Evolutionary conservation across 2,329 filamentous ascomycete genomes (phyloP), one percentile per base, ranked within the genome.

Genomic region (Pestalotiopsis sp.): DNA sequence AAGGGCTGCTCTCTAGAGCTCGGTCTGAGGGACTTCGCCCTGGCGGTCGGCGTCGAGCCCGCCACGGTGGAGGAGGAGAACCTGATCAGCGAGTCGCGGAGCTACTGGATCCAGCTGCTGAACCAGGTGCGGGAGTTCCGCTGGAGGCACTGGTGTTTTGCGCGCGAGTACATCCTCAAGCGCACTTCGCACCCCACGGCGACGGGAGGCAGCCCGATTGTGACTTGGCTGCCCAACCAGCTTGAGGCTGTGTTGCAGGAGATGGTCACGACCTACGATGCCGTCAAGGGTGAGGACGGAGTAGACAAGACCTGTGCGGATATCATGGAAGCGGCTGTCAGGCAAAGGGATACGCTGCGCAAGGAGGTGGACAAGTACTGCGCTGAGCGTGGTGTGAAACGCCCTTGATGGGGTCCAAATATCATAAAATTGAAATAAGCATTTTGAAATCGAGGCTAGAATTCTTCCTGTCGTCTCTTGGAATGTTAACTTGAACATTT

Each of bases 111-210:
- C 4, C 82, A 87, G 70, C 84, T 90, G 31, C 84, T 95, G 62
- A 86, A 95, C 78, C 90, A 94, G 79, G 91, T 95, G 7, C 88
- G 93, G 68, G 92, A 93, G 77, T 95, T 95, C 83, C 84, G 93
- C 69, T 95, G 92, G 91, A 85, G 93, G 7, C 93, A 95, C 80
- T 95, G 93, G 93, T 93, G 92, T 78, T 95, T 95, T 77, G 93
- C 92, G 2, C 86, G 92, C 68, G 92, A 95, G 83, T 95, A 95
- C 77, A 95, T 95, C 74, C 86, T 95, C 71, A 93, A 94, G 84
- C 88, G 89, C 75, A 94, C 91, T 0, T 84, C 82, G 23, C 92
- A 95, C 77, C 92, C 93, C 0, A 93, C 91, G 2, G 93, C 93
- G 0, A 95, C 93, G 0, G 93, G 93, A 2, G 93, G 93, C 20